Conservation (phyloP, 345 rosid genomes). For the Citrus maxima region DNA sequence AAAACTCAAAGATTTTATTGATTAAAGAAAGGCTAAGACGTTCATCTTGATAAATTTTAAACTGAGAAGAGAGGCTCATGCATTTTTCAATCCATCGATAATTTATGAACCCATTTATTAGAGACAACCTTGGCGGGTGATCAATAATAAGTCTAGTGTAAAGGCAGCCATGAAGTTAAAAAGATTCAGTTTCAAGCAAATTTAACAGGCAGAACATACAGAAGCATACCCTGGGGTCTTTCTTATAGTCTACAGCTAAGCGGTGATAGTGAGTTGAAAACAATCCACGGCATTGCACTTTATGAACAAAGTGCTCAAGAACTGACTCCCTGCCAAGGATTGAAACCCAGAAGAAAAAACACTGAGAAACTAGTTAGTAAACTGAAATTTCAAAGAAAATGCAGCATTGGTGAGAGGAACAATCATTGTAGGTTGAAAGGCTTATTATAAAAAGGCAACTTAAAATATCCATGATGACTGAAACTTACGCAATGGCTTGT, state of each 20-base stretch:
- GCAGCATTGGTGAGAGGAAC: background rate
- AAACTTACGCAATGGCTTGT: slow-evolving; percentile 95
- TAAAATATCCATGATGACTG: background rate
- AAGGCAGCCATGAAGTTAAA: background rate
- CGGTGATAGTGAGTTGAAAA: slow-evolving; percentile 97
- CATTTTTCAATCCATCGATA: background rate
- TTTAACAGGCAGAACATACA: background rate
- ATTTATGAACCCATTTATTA: background rate
- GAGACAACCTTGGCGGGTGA: background rate
- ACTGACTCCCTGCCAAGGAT: slow-evolving; percentile 65
- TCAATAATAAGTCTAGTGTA: background rate
- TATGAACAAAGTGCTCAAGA: slow-evolving; percentile 79
- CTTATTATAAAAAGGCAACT: background rate
- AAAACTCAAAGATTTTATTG: background rate
- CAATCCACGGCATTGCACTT: slow-evolving; percentile 83
- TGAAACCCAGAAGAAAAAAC: background rate
- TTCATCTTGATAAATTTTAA: background rate
- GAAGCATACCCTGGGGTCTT: slow-evolving; percentile 53
- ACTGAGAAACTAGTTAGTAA: background rate
- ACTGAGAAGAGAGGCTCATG: background rate
- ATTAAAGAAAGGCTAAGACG: background rate
- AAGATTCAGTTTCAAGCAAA: background rate
- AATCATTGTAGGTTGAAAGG: background rate
- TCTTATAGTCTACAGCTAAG: slow-evolving; percentile 66
- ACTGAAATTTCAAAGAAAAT: background rate